These are phyloP conservation scores for Calonectria montana DNA, from an alignment of 2,329 filamentous ascomycete genomes.

Conservation along the genomic window DNA sequence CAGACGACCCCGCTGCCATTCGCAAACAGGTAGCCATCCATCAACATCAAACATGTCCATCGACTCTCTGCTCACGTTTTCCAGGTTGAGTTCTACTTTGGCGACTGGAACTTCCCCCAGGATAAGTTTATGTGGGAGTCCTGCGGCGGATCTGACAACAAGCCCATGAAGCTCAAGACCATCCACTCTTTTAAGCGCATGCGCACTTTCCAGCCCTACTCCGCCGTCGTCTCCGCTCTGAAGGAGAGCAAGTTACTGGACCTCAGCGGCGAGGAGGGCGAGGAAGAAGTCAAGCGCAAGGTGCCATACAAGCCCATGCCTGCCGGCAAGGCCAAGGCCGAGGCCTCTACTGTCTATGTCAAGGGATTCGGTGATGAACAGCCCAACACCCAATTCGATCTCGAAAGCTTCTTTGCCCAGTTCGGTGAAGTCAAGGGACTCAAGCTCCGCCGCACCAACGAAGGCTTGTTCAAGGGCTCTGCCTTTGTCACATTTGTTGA, in stretches of 20 bases:
- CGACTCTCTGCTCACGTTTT: conserved; percentile 15
- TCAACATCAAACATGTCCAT: neutral
- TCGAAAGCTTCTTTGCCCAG: conserved; percentile 89
- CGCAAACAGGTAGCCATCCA: conserved; percentile 75
- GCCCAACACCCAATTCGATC: conserved; percentile 89
- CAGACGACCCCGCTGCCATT: conserved; percentile 83
- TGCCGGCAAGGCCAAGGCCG: conserved; percentile 72
- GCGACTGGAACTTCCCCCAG: conserved; percentile 86
- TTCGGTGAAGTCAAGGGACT: conserved; percentile 85
- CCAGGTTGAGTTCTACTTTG: conserved; percentile 96
- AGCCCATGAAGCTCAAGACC: conserved; percentile 80
- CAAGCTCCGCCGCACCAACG: conserved; percentile 81
- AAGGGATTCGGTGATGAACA: conserved; percentile 93
- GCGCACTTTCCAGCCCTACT: conserved; percentile 91
- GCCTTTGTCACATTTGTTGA: conserved; percentile 93
- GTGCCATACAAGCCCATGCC: conserved; percentile 70
- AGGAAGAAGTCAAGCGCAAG: conserved; percentile 83
- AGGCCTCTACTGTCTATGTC: conserved; percentile 84
- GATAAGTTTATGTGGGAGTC: conserved; percentile 89
- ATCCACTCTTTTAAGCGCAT: conserved; percentile 95
- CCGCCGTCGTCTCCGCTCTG: conserved; percentile 84
- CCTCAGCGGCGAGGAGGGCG: conserved; percentile 77
- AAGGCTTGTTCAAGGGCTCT: conserved; percentile 90
- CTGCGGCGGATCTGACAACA: conserved; percentile 83
- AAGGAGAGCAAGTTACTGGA: conserved; percentile 80